phyloP scores from a whole-genome alignment of 1,284 basidiomycete species.

The Moesziomyces parantarcticus region DNA sequence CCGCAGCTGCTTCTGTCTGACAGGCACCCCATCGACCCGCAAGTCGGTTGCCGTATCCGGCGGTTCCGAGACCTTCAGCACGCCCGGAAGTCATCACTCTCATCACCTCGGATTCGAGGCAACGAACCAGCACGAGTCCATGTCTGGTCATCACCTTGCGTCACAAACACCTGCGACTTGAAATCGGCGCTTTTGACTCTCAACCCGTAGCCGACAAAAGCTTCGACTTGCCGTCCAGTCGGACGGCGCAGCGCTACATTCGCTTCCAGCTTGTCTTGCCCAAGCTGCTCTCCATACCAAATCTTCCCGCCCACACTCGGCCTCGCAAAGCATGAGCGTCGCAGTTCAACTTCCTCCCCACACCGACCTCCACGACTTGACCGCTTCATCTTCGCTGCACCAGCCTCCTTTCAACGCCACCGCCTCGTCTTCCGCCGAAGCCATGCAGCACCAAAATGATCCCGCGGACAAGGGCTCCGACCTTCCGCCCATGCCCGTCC shows the following conservation, averaged over 20 bases:
- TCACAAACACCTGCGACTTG: neutral
- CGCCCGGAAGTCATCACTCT: too few relatives aligned
- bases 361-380: conserved; percentile 26
- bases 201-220: neutral
- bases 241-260: neutral
- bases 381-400: conserved; percentile 20
- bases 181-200: neutral
- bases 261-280: neutral
- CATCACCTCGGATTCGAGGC: neutral
- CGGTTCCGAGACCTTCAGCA: too few relatives aligned
- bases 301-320: neutral
- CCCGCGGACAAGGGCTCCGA: conserved; percentile 33
- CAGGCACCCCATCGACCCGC: too few relatives aligned
- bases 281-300: neutral
- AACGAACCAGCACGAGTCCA: neutral
- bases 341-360: conserved; percentile 38
- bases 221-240: neutral
- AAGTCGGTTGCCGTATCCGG: too few relatives aligned
- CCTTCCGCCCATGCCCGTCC: conserved; percentile 60
- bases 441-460: conserved; percentile 11
- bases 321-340: conserved; percentile 38
- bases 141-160: neutral
- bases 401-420: conserved; percentile 8
- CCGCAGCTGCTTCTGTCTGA: neutral
- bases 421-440: conserved; percentile 15